Evolutionary conservation across 1,284 basidiomycete species (phyloP).

Genomic region (Cutaneotrichosporon mucoides): DNA sequence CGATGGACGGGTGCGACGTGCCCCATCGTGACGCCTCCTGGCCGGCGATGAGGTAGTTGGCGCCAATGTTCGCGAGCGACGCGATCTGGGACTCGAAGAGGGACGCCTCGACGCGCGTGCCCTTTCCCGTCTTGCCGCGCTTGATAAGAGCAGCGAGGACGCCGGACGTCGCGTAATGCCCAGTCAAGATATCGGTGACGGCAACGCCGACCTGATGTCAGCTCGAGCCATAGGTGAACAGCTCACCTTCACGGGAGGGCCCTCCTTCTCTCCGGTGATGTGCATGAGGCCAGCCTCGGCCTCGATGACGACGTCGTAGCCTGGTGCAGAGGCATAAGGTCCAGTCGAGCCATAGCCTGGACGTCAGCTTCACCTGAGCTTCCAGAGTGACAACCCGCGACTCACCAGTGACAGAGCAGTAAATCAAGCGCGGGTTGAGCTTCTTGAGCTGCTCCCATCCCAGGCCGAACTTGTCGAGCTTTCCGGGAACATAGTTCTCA

Average conservation of each 20-base stretch:
- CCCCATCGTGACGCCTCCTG: slow-evolving; percentile 83
- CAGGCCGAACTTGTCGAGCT: slow-evolving; percentile 76
- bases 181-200: slow-evolving; percentile 69
- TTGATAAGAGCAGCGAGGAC: slow-evolving; percentile 86
- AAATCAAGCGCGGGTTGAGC: slow-evolving; percentile 78
- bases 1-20: slow-evolving; percentile 82
- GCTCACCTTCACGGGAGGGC: slow-evolving; percentile 71
- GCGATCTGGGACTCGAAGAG: slow-evolving; percentile 85
- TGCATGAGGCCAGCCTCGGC: slow-evolving; percentile 92
- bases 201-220: slow-evolving; percentile 69
- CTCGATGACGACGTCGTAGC: slow-evolving; percentile 88
- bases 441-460: slow-evolving; percentile 77
- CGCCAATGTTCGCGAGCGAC: slow-evolving; percentile 86
- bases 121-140: slow-evolving; percentile 75
- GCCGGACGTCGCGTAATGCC: slow-evolving; percentile 88
- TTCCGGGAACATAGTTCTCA: slow-evolving; percentile 71
- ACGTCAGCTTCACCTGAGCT: background rate
- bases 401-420: slow-evolving; percentile 82
- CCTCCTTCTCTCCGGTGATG: slow-evolving; percentile 86
- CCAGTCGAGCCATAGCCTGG: slow-evolving; percentile 91
- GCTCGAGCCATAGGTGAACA: background rate
- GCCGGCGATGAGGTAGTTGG: slow-evolving; percentile 85
- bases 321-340: slow-evolving; percentile 74
- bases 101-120: slow-evolving; percentile 85
- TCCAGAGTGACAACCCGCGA: slow-evolving; percentile 3